Evolutionary conservation across 2,329 filamentous ascomycete species (phyloP).

Genomic region (Neonectria hederae): DNA sequence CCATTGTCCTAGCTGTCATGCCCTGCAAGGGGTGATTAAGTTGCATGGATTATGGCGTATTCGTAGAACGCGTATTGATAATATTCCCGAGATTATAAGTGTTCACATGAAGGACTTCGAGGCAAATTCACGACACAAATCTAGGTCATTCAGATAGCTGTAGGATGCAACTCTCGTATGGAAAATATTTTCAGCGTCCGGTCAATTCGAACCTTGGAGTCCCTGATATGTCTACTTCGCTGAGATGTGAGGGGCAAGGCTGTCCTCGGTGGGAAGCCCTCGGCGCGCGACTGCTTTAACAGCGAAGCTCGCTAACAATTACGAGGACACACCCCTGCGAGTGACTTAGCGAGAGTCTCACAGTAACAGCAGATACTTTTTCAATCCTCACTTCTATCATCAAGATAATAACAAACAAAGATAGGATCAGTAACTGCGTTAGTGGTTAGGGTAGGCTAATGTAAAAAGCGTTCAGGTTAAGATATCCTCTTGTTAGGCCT

Average conservation of each 20-base stretch:
- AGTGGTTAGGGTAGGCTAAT: no score
- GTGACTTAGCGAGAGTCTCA: no score
- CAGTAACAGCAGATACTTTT: no score
- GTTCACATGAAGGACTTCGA: background rate
- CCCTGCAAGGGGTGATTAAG: background rate
- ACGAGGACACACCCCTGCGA: no score
- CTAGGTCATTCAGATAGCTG: background rate
- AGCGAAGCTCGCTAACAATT: no score
- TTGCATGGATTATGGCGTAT: background rate
- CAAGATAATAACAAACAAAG: no score
- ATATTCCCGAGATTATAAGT: background rate
- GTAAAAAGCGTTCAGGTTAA: no score
- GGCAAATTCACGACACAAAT: background rate
- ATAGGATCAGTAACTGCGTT: no score
- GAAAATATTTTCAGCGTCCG: background rate
- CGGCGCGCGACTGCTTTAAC: no score
- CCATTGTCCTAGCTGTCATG: background rate
- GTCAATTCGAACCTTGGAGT: background rate
- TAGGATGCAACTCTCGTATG: background rate
- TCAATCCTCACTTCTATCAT: no score
- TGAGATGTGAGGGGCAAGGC: background rate
- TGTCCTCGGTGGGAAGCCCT: conserved; percentile 12
- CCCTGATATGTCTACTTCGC: background rate
- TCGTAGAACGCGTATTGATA: background rate
- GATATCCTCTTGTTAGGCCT: no score